Evolutionary conservation across 257 asterid species (phyloP).

Genomic region (Solanum paucissectum): DNA sequence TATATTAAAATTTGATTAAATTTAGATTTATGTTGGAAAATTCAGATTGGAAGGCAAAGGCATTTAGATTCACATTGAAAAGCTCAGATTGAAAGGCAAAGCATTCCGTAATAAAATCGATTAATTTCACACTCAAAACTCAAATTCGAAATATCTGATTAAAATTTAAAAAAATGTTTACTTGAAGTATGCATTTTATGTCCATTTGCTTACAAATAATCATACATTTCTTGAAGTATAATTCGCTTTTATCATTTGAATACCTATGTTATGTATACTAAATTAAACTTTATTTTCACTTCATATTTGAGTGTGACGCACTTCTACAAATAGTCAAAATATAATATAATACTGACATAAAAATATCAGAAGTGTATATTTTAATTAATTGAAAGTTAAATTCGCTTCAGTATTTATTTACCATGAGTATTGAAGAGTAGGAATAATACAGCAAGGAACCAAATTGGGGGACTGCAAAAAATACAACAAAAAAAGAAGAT

Average conservation of each 20-base stretch:
- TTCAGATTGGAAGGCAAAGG: rapidly evolving
- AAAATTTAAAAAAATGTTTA: background rate
- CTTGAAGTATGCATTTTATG: background rate
- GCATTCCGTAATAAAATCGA: background rate
- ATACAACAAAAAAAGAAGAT: background rate
- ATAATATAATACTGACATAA: background rate
- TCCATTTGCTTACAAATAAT: background rate
- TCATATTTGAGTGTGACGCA: background rate
- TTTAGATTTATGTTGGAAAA: rapidly evolving
- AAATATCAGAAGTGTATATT: background rate
- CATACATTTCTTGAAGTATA: background rate
- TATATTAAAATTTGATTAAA: background rate
- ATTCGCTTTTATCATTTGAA: background rate
- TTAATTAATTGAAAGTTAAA: background rate
- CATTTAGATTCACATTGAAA: background rate
- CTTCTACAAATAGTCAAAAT: background rate
- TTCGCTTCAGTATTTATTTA: constrained; percentile 26
- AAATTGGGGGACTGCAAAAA: constrained; percentile 67
- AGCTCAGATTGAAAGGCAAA: rapidly evolving
- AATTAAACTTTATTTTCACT: background rate
- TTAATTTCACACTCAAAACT: background rate
- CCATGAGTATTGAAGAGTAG: constrained; percentile 89
- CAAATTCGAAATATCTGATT: background rate
- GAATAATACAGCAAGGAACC: constrained; percentile 74
- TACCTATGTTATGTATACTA: background rate